phyloP scores from a whole-genome alignment of 2,329 filamentous ascomycete genomes.

The Tolypocladium capitatum region DNA sequence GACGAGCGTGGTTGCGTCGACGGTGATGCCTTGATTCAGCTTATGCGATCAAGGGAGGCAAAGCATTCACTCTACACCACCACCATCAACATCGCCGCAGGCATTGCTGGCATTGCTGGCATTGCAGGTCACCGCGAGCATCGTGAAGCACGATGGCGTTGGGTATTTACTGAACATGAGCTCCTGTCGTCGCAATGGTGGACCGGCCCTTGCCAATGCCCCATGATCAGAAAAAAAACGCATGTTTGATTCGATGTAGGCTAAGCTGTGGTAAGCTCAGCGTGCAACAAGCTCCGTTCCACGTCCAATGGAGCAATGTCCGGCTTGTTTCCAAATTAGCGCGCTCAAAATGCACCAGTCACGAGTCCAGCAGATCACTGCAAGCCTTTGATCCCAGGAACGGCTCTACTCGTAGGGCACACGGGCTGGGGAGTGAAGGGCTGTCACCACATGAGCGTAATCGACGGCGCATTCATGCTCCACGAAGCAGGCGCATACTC shows the following conservation, averaged over 20 bases:
- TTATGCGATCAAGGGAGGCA: too few relatives aligned
- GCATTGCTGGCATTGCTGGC: too few relatives aligned
- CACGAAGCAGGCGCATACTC: not conserved
- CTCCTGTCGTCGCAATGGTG: not conserved
- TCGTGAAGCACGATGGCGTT: too few relatives aligned
- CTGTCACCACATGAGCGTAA: not conserved
- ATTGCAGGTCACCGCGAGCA: too few relatives aligned
- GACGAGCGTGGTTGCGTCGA: too few relatives aligned
- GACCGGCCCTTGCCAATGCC: not conserved
- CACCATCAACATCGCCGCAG: too few relatives aligned
- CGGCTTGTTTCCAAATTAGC: not conserved
- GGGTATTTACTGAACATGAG: too few relatives aligned
- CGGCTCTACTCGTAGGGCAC: not conserved
- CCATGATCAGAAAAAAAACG: not conserved
- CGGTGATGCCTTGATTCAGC: too few relatives aligned
- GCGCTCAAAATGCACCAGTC: not conserved
- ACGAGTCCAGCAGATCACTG: not conserved
- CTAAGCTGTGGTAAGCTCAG: not conserved
- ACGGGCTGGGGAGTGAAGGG: not conserved
- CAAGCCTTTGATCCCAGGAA: not conserved
- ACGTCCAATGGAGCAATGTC: not conserved
- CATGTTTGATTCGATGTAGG: not conserved
- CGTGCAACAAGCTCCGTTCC: not conserved
- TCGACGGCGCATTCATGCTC: slow-evolving; percentile 1
- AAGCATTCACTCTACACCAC: too few relatives aligned